Evolutionary conservation across 305 asterid species (phyloP).

Genomic region (Ilex paraguariensis): DNA sequence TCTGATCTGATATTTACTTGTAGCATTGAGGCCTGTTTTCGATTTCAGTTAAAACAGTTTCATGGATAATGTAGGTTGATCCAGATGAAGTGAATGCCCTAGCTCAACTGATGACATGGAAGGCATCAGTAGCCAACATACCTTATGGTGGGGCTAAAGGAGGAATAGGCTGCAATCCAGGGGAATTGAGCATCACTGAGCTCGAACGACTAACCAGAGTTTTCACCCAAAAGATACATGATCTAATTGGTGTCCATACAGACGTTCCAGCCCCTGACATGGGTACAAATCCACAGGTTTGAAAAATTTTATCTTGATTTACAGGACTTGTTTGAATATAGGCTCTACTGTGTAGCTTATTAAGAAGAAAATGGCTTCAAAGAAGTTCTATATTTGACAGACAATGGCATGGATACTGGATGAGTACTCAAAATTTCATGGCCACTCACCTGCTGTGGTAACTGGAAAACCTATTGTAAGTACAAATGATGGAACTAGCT

Average conservation of each 20-base stretch:
- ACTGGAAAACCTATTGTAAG: conserved; percentile 88
- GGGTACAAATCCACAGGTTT: conserved; percentile 84
- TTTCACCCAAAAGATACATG: conserved; percentile 85
- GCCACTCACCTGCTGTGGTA: conserved; percentile 89
- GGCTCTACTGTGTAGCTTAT: too few relatives aligned
- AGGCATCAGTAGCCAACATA: conserved; percentile 82
- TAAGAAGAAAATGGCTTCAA: too few relatives aligned
- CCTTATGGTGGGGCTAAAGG: conserved; percentile 96
- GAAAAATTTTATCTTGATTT: background rate
- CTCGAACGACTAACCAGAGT: conserved; percentile 78
- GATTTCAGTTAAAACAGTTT: background rate
- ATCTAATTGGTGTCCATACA: conserved; percentile 62
- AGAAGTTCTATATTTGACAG: conserved; percentile 15
- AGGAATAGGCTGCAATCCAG: conserved; percentile 78
- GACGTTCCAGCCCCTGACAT: conserved; percentile 95
- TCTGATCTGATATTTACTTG: background rate
- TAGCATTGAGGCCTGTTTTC: background rate
- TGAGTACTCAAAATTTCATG: conserved; percentile 91
- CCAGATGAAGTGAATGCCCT: conserved; percentile 90
- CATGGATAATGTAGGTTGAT: conserved; percentile 48
- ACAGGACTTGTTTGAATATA: background rate
- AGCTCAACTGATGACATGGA: conserved; percentile 94
- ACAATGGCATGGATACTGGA: conserved; percentile 98
- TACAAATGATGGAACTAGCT: background rate
- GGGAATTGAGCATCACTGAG: conserved; percentile 65